Evolutionary conservation across 108 stramenopile species (phyloP), one percentile per base, ranked within the genome.

Genomic region (Epithemia pelagica): DNA sequence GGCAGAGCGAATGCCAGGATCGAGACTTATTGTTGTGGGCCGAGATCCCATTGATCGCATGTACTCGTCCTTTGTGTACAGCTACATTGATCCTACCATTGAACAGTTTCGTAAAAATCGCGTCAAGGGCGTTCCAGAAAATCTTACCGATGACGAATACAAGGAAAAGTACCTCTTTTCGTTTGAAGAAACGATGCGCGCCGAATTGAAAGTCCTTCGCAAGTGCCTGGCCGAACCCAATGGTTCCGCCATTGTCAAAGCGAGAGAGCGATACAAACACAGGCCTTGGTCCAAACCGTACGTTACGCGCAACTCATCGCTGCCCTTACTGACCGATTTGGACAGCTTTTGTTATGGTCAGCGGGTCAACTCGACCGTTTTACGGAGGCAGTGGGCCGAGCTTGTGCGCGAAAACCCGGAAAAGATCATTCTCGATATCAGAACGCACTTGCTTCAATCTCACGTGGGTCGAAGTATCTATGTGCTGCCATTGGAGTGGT

Each of bases 401-500:
- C 54, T 93, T 54, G 73, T 81, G 51, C 67, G 59, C 53, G 30
- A 77, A 24, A 46, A 83, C 61, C 88, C 86, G 0, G 60, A 85
- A 23, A 87, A 86, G 46, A 72, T 86, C 20, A 69, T 93, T 3
- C 54, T 71, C 31, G 28, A 79, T 26, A 73, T 72, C 27, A 82
- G 81, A 32, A 53, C 84, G 27, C 84, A 85, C 33, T 54, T 93
- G 66, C 73, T 69, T 3, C 89, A 90, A 67, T 74, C 87, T 22
- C 62, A 88, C n/a, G 73, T 93, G 52, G 91, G 91, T 46, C 75
- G 91, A 20, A 74, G 79, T 18, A 54, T 90, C 15, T 93, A 90
- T 58, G 68, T 75, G 18, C 68, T 88, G 5, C 91, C 91, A 0
- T 70, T 93, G 31, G 91, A 93, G 62, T 93, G 91, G 91, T 93